Percentiles rank a stretch among this genome's conserved stretches.
These are phyloP conservation scores for Ceratobasidium sp. DNA, from an alignment of 1,284 basidiomycete species.

Conservation along the genomic window DNA sequence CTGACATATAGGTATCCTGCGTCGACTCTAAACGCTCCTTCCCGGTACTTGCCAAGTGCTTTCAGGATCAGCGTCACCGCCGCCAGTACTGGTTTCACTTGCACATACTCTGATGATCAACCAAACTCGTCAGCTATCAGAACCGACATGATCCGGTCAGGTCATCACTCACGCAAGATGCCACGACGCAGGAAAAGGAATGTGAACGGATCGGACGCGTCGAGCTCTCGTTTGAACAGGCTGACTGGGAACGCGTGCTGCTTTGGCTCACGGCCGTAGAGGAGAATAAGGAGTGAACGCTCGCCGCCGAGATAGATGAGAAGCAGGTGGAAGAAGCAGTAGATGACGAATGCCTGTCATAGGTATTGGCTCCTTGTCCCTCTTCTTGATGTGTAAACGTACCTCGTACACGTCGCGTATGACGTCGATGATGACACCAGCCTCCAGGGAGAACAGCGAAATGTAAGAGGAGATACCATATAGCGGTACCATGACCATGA, in stretches of 20 bases:
- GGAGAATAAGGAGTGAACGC: constrained; percentile 85
- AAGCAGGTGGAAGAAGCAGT: constrained; percentile 86
- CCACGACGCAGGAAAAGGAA: constrained; percentile 95
- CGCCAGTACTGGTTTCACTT: constrained; percentile 92
- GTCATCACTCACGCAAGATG: constrained; percentile 78
- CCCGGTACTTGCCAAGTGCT: constrained; percentile 84
- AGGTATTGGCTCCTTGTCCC: neutral
- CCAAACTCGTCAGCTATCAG: neutral
- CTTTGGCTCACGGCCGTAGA: constrained; percentile 90
- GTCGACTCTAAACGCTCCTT: constrained; percentile 82
- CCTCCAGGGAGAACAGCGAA: constrained; percentile 92
- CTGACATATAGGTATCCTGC: constrained; percentile 95
- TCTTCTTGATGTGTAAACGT: constrained; percentile 44
- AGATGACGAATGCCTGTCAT: constrained; percentile 90
- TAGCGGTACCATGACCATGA: constrained; percentile 97
- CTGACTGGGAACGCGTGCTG: constrained; percentile 85
- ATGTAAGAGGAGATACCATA: constrained; percentile 93
- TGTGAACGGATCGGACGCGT: constrained; percentile 92
- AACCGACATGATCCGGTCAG: neutral
- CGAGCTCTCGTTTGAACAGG: constrained; percentile 78
- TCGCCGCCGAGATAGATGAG: constrained; percentile 92
- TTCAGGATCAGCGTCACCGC: constrained; percentile 87
- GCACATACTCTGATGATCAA: constrained; percentile 83
- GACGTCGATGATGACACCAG: constrained; percentile 95
- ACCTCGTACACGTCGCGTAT: constrained; percentile 97